Evolutionary conservation across 2,329 filamentous ascomycete species (phyloP).

Genomic region (Lasiodiplodia sp.): DNA sequence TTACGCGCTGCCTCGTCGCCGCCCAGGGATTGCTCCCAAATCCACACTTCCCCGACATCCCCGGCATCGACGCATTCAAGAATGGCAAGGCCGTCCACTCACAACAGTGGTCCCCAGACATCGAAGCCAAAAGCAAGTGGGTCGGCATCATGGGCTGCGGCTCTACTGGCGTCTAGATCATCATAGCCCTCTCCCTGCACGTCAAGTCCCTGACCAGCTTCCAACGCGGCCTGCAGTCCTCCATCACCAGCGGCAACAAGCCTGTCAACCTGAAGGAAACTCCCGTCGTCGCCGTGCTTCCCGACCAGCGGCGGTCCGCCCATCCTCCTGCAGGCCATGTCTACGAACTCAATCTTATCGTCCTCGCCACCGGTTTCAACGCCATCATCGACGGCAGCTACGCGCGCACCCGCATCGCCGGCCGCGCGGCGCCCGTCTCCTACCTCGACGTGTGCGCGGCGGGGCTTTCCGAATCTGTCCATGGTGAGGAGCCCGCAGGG

Average conservation of each 20-base stretch:
- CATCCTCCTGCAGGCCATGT: slow-evolving; percentile 35
- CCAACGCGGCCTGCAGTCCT: slow-evolving; percentile 44
- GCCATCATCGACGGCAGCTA: slow-evolving; percentile 47
- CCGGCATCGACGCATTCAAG: slow-evolving; percentile 43
- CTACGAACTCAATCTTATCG: slow-evolving; percentile 61
- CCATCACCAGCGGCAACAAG: slow-evolving; percentile 43
- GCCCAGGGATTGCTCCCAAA: slow-evolving; percentile 44
- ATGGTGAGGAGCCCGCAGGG: slow-evolving; percentile 50
- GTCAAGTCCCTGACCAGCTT: slow-evolving; percentile 36
- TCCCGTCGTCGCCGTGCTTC: slow-evolving; percentile 55
- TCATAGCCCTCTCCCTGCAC: slow-evolving; percentile 38
- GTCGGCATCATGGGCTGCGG: slow-evolving; percentile 41
- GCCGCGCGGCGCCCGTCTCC: slow-evolving; percentile 37
- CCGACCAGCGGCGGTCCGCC: slow-evolving; percentile 57
- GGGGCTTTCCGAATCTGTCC: slow-evolving; percentile 56
- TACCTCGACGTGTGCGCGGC: slow-evolving; percentile 50
- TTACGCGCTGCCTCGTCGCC: slow-evolving; percentile 38
- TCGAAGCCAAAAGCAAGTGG: slow-evolving; percentile 22
- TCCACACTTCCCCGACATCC: slow-evolving; percentile 44
- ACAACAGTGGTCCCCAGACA: slow-evolving; percentile 29
- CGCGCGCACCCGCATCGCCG: slow-evolving; percentile 45
- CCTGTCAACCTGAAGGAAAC: slow-evolving; percentile 43
- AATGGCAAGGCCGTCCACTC: slow-evolving; percentile 41
- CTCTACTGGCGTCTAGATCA: slow-evolving; percentile 40
- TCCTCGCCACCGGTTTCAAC: slow-evolving; percentile 56